A percentile compares a stretch with the other conserved stretches of the same genome.
Evolutionary conservation across 2,329 filamentous ascomycete genomes (phyloP).

Genomic region (Lasiodiplodia theobromae): DNA sequence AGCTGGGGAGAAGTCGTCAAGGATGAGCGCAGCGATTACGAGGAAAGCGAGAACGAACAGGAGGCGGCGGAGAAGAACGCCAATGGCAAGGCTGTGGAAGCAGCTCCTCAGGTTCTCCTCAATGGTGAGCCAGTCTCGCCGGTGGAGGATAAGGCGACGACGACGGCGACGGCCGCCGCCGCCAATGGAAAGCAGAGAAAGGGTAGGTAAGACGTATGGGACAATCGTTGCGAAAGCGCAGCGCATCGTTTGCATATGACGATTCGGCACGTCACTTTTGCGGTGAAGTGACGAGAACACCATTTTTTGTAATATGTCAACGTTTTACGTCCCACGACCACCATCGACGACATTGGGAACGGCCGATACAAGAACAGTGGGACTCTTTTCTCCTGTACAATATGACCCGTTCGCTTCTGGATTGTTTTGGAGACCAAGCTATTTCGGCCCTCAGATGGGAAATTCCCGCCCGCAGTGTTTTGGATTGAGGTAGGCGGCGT

Average conservation of each 20-base stretch:
- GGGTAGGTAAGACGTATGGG: conserved; percentile 3
- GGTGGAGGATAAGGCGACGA: conserved; percentile 19
- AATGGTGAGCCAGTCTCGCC: conserved; percentile 38
- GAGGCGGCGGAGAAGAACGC: conserved; percentile 4
- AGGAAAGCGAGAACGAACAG: conserved; percentile 42
- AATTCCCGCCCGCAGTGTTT: background rate
- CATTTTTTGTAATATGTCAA: conserved; percentile 15
- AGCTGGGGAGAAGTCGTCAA: conserved; percentile 61
- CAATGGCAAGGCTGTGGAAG: conserved; percentile 28
- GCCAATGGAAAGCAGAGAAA: conserved; percentile 26
- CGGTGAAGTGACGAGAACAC: background rate
- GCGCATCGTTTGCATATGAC: background rate
- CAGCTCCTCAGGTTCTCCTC: conserved; percentile 37
- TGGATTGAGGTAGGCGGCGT: conserved; percentile 3
- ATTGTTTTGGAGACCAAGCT: background rate
- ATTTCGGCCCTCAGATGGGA: background rate
- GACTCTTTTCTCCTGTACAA: conserved; percentile 16
- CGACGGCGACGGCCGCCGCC: conserved; percentile 2
- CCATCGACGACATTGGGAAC: background rate
- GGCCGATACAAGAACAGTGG: background rate
- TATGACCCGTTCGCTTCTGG: conserved; percentile 17
- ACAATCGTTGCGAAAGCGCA: background rate
- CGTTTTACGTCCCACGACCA: conserved; percentile 17
- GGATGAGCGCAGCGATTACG: conserved; percentile 76
- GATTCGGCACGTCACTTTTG: background rate